phyloP scores from a whole-genome alignment of 768 basidiomycete species.

The Boletus sensibilis region DNA sequence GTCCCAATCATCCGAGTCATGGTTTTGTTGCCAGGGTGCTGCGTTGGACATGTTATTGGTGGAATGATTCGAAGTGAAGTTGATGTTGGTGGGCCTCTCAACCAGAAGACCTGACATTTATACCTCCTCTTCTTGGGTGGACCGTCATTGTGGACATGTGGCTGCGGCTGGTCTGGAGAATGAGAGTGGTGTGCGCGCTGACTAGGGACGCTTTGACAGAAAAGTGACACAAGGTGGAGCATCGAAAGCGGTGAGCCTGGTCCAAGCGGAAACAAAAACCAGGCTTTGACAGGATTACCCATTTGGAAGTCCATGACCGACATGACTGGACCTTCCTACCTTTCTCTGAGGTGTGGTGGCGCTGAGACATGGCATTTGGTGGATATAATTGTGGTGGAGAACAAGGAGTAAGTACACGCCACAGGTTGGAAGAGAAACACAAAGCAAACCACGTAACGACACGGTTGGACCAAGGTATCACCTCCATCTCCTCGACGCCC shows the following conservation, averaged over 20 bases:
- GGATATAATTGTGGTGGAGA: slow-evolving; percentile 2
- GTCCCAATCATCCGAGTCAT: neutral
- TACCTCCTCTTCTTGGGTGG: neutral
- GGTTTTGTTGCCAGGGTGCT: neutral
- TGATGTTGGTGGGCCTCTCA: neutral
- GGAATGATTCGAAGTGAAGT: neutral
- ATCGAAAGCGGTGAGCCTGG: neutral
- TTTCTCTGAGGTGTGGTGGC: neutral
- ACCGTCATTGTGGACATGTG: slow-evolving; percentile 5
- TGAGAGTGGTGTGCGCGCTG: neutral
- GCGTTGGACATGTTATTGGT: slow-evolving; percentile 11
- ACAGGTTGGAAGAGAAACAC: neutral
- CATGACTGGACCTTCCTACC: neutral
- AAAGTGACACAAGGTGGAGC: neutral
- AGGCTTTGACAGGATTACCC: neutral
- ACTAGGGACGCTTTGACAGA: slow-evolving; percentile 1
- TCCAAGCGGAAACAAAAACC: slow-evolving; percentile 11
- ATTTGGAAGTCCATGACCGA: neutral
- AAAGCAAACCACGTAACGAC: neutral
- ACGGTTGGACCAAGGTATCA: neutral
- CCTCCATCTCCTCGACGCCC: neutral
- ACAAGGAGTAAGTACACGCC: slow-evolving; percentile 1
- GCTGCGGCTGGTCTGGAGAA: neutral
- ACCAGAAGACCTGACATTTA: slow-evolving; percentile 7
- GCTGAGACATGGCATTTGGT: slow-evolving; percentile 7